Evolutionary conservation across 192 early-diverging fungal species (phyloP).

Genomic region (Obelidium mucronatum): DNA sequence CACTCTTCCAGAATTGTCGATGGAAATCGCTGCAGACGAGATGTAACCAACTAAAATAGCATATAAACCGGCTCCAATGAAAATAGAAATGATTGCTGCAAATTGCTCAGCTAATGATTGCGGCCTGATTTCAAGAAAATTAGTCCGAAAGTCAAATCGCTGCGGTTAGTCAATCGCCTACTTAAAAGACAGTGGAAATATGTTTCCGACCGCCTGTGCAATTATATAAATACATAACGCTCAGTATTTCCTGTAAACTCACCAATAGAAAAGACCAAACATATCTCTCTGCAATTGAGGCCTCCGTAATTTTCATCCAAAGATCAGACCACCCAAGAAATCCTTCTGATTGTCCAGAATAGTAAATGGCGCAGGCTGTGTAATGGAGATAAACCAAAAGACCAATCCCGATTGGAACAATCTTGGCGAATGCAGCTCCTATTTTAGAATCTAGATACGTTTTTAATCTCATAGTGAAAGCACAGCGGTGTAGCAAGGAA

Average conservation of each 20-base stretch:
- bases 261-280: constrained; percentile 12
- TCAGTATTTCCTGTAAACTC: too few species aligned
- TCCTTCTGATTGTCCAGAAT: constrained; percentile 14
- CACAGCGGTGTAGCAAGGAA: neutral
- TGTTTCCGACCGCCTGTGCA: constrained; percentile 41
- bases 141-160: neutral
- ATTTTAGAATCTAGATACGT: neutral
- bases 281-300: neutral
- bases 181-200: constrained; percentile 22
- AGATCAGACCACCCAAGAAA: constrained; percentile 8
- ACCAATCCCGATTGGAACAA: neutral
- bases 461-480: neutral
- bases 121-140: constrained; percentile 7
- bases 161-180: neutral
- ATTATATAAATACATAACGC: too few species aligned
- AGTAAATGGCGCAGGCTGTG: constrained; percentile 33
- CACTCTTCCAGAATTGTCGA: constrained; percentile 30
- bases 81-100: neutral
- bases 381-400: constrained; percentile 22
- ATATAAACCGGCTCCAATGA: constrained; percentile 19
- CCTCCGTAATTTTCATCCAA: neutral
- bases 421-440: neutral
- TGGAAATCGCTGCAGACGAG: constrained; percentile 11
- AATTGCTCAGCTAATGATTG: constrained; percentile 2
- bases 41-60: constrained; percentile 28